phyloP scores from a whole-genome alignment of 805 yeast species.

The Ogataea philodendri region DNA sequence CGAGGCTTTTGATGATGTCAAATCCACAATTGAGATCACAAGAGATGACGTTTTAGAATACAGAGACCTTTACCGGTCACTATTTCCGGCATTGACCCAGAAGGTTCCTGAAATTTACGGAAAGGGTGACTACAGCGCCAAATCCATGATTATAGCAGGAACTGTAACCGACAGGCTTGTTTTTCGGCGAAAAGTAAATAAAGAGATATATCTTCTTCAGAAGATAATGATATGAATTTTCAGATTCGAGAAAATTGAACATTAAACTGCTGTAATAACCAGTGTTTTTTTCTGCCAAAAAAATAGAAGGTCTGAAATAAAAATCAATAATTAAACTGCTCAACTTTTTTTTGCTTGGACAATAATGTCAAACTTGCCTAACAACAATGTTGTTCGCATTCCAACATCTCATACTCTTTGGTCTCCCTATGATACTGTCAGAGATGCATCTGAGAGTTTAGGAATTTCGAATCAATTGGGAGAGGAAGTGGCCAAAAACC shows the following conservation, averaged over 20 bases:
- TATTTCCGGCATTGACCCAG: constrained; percentile 51
- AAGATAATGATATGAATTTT: constrained; percentile 6
- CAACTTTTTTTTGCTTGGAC: no score
- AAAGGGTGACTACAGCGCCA: constrained; percentile 48
- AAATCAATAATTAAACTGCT: no score
- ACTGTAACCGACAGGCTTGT: constrained; percentile 32
- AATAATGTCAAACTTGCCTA: constrained; percentile 9
- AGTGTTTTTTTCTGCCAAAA: no score
- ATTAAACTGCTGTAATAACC: background rate
- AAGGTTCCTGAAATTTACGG: constrained; percentile 41
- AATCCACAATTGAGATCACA: constrained; percentile 37
- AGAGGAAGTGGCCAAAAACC: constrained; percentile 89
- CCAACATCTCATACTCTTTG: constrained; percentile 86
- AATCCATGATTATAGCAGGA: constrained; percentile 44
- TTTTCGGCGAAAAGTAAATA: constrained; percentile 28
- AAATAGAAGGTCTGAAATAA: no score
- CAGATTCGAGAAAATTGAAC: background rate
- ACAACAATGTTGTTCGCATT: constrained; percentile 34
- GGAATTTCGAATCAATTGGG: constrained; percentile 70
- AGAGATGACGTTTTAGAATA: constrained; percentile 56
- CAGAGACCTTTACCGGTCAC: constrained; percentile 46
- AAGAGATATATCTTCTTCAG: constrained; percentile 26
- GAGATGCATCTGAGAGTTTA: constrained; percentile 89
- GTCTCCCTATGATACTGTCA: constrained; percentile 97
- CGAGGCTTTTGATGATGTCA: constrained; percentile 28